Percentiles rank a stretch among this genome's conserved stretches.
Evolutionary conservation across 805 yeast species (phyloP).

Genomic region (Kluyveromyces siamensis): DNA sequence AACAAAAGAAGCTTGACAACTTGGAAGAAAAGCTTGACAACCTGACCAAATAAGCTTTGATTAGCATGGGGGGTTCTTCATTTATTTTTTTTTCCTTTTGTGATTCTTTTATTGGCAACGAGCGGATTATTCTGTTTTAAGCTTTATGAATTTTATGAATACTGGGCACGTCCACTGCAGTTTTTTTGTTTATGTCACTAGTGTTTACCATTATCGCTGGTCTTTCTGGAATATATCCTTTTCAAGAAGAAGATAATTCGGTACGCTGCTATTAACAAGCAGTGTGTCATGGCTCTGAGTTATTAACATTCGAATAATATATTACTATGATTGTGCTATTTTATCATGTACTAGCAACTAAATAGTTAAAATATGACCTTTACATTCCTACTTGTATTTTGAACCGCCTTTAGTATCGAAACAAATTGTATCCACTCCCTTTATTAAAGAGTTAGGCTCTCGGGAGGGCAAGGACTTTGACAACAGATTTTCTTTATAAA

Average conservation of each 20-base stretch:
- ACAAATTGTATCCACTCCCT: too few relatives aligned
- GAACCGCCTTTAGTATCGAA: not conserved
- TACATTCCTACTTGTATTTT: not conserved
- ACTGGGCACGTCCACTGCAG: not conserved
- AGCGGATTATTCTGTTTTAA: not conserved
- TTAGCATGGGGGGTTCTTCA: not conserved
- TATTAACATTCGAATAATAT: too few relatives aligned
- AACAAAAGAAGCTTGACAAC: slow-evolving; percentile 49
- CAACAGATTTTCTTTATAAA: too few relatives aligned
- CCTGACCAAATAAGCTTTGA: slow-evolving; percentile 11
- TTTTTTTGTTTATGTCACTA: not conserved
- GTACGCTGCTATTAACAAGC: not conserved
- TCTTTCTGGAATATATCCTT: not conserved
- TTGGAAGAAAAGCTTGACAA: slow-evolving; percentile 38
- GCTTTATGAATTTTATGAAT: not conserved
- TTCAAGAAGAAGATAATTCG: not conserved
- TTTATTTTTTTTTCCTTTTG: not conserved
- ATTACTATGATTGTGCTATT: not conserved
- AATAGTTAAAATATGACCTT: not conserved
- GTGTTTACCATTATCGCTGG: not conserved
- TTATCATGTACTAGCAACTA: not conserved
- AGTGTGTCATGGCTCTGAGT: not conserved
- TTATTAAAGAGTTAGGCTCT: too few relatives aligned
- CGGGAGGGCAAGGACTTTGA: too few relatives aligned
- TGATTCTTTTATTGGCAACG: not conserved